Base-by-base conservation (phyloP, 2,329 filamentous ascomycete genomes). In the Aspergillus persii region DNA sequence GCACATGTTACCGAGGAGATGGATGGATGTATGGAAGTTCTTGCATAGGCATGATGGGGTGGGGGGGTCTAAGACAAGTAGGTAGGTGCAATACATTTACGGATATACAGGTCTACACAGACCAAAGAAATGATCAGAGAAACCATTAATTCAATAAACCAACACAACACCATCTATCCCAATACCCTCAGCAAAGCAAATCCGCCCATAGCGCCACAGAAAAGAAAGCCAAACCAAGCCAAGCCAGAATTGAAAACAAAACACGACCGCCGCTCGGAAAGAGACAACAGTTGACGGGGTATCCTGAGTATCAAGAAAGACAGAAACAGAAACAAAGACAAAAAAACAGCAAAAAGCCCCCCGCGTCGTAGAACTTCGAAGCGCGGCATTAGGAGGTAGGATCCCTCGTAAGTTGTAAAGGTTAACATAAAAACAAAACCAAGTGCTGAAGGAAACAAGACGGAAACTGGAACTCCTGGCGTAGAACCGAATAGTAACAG, bases 261-360 rank as follows among this genome's bases (percentile, higher is more conserved):
- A 49, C 49, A 11, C 66, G 60, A 66, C 68, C 62, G 64, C 65
- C 67, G 61, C 65, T 67, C 66, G 60, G 2, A 61, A 56, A 62
- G 57, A 63, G 68, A 64, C 59, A 64, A 68, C 36, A 41, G n/a
- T 41, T 70, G 66, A 72, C 69, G 68, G 72, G 72, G 72, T 74
- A 74, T 74, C 72, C 69, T 70, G 66, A 50, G 68, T 61, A 49
- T 63, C 57, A 69, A 60, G 56, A 53, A 61, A 59, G 62, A 63
- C 52, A 62, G 58, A 60, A 23, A 23, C 18, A 23, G 18, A 23
- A 23, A 23, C 18, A 23, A 23, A 59, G 56, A 53, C 58, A 59
- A 59, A 53, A 54, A 60, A 58, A 56, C 59, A 64, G n/a, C 36
- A n/a, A n/a, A 41, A 41, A 41, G 15, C 47, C 55, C 56, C 60